Percentiles rank a stretch among this genome's conserved stretches.
Evolutionary conservation across 371 early-diverging fungal genomes (phyloP).

Genomic region (Mortierella polycephala): DNA sequence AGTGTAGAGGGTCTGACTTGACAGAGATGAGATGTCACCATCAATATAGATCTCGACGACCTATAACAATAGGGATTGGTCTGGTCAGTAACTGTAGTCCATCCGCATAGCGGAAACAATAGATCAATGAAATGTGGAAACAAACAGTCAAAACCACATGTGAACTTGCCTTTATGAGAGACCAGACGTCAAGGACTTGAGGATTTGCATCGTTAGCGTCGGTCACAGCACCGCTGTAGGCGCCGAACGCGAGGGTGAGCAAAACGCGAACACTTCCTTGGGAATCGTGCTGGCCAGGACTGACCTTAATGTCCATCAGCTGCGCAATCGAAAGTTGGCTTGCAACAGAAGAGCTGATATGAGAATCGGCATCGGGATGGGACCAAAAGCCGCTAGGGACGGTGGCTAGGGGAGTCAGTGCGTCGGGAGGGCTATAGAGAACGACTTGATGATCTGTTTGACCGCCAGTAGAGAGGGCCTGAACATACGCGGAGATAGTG

Average conservation of each 20-base stretch:
- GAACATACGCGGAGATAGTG: constrained; percentile 29
- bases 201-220: constrained; percentile 4
- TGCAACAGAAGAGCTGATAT: not conserved
- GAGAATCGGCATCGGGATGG: constrained; percentile 1
- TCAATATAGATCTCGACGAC: constrained; percentile 27
- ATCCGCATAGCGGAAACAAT: not conserved
- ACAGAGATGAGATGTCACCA: not conserved
- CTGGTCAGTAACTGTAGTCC: not conserved
- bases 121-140: not conserved
- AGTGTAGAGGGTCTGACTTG: not conserved
- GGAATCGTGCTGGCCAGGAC: constrained; percentile 6
- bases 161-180: constrained; percentile 12
- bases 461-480: not conserved
- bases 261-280: constrained; percentile 20
- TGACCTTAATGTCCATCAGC: constrained; percentile 32
- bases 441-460: constrained; percentile 18
- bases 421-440: constrained; percentile 14
- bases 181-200: constrained; percentile 22
- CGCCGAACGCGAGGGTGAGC: constrained; percentile 39
- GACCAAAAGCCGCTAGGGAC: constrained; percentile 26
- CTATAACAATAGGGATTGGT: not conserved
- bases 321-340: constrained; percentile 11
- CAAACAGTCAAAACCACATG: not conserved
- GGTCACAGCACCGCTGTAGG: not conserved
- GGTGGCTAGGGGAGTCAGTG: constrained; percentile 18